Evolutionary conservation across 805 yeast genomes (phyloP), one percentile per base, ranked within the genome.

Genomic region (Lipomyces yamanashiensis): DNA sequence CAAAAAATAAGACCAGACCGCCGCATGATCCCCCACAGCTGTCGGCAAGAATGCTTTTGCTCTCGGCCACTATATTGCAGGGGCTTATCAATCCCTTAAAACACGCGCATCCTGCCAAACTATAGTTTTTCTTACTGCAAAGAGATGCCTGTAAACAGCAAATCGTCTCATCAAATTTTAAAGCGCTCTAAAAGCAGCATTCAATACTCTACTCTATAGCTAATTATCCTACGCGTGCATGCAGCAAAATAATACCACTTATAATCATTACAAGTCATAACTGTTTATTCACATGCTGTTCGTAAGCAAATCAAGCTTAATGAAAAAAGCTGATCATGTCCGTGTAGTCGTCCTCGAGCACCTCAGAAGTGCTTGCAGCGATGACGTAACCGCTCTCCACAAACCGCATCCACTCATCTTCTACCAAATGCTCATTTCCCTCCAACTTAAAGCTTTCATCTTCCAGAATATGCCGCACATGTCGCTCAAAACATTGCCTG

Each of bases 331-430:
- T 19, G 19, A 51, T 44, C 43, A 44, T 13, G 19, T 44, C 48
- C 2, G 10, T 17, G 17, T 45, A 45, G 34, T 45, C 58, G 12
- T 44, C 50, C 41, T 44, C 51, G 19, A 44, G 15, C 41, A 45
- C 44, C 23, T 43, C 58, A 17, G 17, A 8, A n/a, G 19, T 41
- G 34, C 49, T 44, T 19, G 19, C 51, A 7, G 58, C 51, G 33
- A 54, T 54, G 51, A 45, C 58, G 43, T 54, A 44, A n/a, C 58
- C 58, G n/a, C 40, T 19, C 51, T 54, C 51, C 19, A 8, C 28
- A 19, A 54, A 54, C 17, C n/a, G 15, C 1, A 28, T 9, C 58
- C 58, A 54, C 19, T 54, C 58, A 15, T 36, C 33, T n/a, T 54
- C 58, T 13, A 44, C 50, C 41, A 54, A 8, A 13, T n/a, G 6